These are phyloP conservation scores for Lactifluus rugatus DNA, from an alignment of 768 basidiomycete genomes.

Conservation along the genomic window DNA sequence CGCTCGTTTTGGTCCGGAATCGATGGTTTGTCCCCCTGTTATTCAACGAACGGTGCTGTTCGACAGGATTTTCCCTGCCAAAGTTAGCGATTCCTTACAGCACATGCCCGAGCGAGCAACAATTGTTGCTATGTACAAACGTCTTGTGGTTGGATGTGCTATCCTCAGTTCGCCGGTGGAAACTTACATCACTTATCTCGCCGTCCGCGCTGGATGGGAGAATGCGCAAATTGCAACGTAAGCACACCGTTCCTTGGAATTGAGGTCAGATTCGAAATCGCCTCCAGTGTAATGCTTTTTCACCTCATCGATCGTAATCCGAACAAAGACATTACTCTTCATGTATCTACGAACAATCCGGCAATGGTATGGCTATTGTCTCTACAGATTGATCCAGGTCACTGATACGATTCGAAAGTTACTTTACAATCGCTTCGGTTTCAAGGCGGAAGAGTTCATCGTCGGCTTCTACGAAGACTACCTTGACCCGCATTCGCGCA, in stretches of 20 bases:
- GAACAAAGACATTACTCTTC: slow-evolving; percentile 67
- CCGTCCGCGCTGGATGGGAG: slow-evolving; percentile 73
- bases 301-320: slow-evolving; percentile 66
- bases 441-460: slow-evolving; percentile 80
- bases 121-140: slow-evolving; percentile 63
- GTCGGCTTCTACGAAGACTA: slow-evolving; percentile 76
- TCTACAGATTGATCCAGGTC: neutral
- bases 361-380: slow-evolving; percentile 48
- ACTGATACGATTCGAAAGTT: slow-evolving; percentile 34
- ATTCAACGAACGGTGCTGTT: neutral
- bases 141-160: slow-evolving; percentile 63
- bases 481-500: slow-evolving; percentile 55
- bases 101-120: slow-evolving; percentile 64
- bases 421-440: slow-evolving; percentile 77
- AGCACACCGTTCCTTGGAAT: slow-evolving; percentile 11
- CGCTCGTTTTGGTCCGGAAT: slow-evolving; percentile 72
- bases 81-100: slow-evolving; percentile 63
- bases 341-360: slow-evolving; percentile 73
- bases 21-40: slow-evolving; percentile 38
- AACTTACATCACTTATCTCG: slow-evolving; percentile 77
- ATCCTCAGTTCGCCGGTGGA: slow-evolving; percentile 71
- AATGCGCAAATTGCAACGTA: slow-evolving; percentile 71
- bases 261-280: slow-evolving; percentile 3
- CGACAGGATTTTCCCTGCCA: slow-evolving; percentile 7
- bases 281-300: slow-evolving; percentile 60